Base-by-base conservation (phyloP, 2,329 filamentous ascomycete genomes). In the Periconia macrospinosa region DNA sequence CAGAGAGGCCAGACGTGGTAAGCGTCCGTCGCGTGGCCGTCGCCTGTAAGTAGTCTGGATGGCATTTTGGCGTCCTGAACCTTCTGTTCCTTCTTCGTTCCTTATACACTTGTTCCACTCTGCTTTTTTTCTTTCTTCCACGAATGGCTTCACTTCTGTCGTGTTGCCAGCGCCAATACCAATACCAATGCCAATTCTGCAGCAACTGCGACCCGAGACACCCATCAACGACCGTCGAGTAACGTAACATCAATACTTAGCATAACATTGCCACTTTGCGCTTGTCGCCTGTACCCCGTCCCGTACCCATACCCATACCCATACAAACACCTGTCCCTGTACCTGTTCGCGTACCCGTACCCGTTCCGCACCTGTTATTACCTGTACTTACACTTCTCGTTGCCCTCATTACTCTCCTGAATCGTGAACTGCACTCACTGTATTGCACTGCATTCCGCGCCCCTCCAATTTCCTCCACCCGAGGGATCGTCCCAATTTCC, bases 401-500 rank as follows among this genome's bases (percentile, higher is more conserved):
- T 23, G 49, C 45, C 50, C 53, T 42, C 53, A 42, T 35, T 46
- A 19, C 37, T 53, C 23, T 35, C 30, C 45, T 27, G 30, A 30
- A 23, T 40, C 37, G 17, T 41, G 45, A 47, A 58, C 55, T 61
- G 56, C 33, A n/a, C n/a, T 30, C 46, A 58, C 55, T 61, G 56
- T 19, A n/a, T 23, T 30, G 45, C 51, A 58, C 55, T 61, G 56
- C 49, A 41, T n/a, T 30, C 23, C 45, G 20, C 30, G 42, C 27
- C 35, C 59, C 55, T 66, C 68, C 66, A 70, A 67, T 68, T 69
- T 65, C 61, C 58, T 58, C 55, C 58, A 10, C 13, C 45, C 52
- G 50, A 48, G 52, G 59, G 62, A 57, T 57, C 50, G 52, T 66
- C 63, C 33, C 15, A 45, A 63, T 65, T 55, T 62, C 59, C 60